Evolutionary conservation across 2,329 filamentous ascomycete genomes (phyloP).

Genomic region (Nemania bipapillata): DNA sequence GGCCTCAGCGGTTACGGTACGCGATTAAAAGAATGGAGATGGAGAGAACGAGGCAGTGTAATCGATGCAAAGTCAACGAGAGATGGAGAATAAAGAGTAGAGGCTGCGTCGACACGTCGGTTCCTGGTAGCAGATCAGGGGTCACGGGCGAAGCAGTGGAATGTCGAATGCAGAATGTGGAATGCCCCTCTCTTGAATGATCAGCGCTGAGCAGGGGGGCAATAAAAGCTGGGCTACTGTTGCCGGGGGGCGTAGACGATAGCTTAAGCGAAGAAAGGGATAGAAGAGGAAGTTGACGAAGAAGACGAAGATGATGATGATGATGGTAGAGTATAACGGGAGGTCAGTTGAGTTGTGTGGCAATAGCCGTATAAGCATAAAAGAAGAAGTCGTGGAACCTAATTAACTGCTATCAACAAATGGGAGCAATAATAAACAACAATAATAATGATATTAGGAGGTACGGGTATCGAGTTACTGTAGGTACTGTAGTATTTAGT

Average conservation of each 20-base stretch:
- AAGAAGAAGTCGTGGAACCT: too few relatives aligned
- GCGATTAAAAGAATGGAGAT: constrained; percentile 11
- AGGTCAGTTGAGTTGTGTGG: too few relatives aligned
- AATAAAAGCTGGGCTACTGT: constrained; percentile 10
- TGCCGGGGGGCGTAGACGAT: background rate
- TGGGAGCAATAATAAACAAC: background rate
- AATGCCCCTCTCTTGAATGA: constrained; percentile 39
- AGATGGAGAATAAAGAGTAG: constrained; percentile 14
- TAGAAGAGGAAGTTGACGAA: too few relatives aligned
- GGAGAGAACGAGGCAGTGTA: constrained; percentile 7
- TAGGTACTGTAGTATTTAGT: too few relatives aligned
- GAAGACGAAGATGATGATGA: background rate
- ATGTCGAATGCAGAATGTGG: constrained; percentile 25
- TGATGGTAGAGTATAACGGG: background rate
- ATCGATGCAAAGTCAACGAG: constrained; percentile 15
- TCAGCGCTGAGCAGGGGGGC: constrained; percentile 19
- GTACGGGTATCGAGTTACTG: background rate
- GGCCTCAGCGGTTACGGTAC: background rate
- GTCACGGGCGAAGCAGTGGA: constrained; percentile 29
- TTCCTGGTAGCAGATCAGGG: constrained; percentile 27
- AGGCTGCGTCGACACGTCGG: constrained; percentile 19
- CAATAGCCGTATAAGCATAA: too few relatives aligned
- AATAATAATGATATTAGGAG: background rate
- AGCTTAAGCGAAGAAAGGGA: background rate
- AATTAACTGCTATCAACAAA: too few relatives aligned